Evolutionary conservation across 2,329 filamentous ascomycete genomes (phyloP).

Genomic region (Fusarium nelsonii): DNA sequence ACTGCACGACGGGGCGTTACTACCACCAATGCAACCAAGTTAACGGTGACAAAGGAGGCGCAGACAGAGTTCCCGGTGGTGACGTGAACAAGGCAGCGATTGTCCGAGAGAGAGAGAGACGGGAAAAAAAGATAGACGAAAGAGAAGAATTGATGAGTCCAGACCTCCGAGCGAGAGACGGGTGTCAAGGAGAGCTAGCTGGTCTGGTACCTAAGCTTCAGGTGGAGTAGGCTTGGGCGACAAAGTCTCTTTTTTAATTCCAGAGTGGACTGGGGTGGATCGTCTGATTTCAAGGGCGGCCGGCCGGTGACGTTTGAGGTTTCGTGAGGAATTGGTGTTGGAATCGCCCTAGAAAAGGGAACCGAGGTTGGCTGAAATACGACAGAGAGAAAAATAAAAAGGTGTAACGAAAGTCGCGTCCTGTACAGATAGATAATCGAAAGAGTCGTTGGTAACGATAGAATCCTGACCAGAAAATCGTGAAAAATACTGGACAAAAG

Average conservation of each 20-base stretch:
- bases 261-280: conserved; percentile 40
- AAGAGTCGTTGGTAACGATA: conserved; percentile 14
- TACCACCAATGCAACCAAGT: conserved; percentile 37
- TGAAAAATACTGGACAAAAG: neutral
- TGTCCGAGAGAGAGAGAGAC: neutral
- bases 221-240: conserved; percentile 38
- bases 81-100: conserved; percentile 20
- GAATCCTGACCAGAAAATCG: conserved; percentile 8
- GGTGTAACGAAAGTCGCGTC: conserved; percentile 29
- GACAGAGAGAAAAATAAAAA: conserved; percentile 9
- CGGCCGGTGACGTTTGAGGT: conserved; percentile 40
- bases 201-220: conserved; percentile 21
- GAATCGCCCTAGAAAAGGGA: conserved; percentile 21
- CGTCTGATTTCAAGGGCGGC: conserved; percentile 42
- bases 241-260: conserved; percentile 30
- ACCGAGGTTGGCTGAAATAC: conserved; percentile 32
- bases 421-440: conserved; percentile 32
- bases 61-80: conserved; percentile 14
- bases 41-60: conserved; percentile 26
- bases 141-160: conserved; percentile 20
- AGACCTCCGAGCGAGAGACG: conserved; percentile 14
- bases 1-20: conserved; percentile 20
- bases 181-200: neutral
- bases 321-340: conserved; percentile 34
- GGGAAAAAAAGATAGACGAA: conserved; percentile 17